Percentiles rank a stretch among this genome's conserved stretches.
Conservation (phyloP, 2,329 filamentous ascomycete genomes). For the Penicillium psychrosexuale region DNA sequence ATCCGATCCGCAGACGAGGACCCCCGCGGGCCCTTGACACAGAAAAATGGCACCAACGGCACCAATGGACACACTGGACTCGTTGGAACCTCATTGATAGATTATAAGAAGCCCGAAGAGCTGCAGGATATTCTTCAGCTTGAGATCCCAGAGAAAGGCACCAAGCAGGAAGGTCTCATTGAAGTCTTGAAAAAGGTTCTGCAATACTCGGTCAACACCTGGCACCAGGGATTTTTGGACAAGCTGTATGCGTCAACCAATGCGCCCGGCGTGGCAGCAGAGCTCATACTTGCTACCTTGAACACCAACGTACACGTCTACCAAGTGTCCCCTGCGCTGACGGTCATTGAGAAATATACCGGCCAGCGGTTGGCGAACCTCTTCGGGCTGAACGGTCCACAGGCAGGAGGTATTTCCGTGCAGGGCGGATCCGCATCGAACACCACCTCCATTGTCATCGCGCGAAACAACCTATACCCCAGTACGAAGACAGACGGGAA, state of each 20-base stretch:
- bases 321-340: conserved; percentile 85
- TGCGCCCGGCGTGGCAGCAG: conserved; percentile 78
- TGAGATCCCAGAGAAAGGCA: conserved; percentile 56
- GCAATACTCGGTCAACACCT: conserved; percentile 92
- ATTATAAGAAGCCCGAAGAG: conserved; percentile 58
- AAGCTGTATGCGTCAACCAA: conserved; percentile 93
- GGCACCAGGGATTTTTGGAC: conserved; percentile 94
- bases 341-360: conserved; percentile 82
- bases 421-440: conserved; percentile 85
- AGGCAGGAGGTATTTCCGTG: conserved; percentile 68
- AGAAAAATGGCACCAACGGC: conserved; percentile 16
- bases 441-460: conserved; percentile 77
- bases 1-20: conserved; percentile 43
- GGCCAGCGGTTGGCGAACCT: conserved; percentile 67
- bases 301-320: conserved; percentile 97
- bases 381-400: conserved; percentile 70
- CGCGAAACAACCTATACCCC: conserved; percentile 81
- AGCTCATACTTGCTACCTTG: conserved; percentile 76
- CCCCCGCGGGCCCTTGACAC: conserved; percentile 11
- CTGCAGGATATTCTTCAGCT: conserved; percentile 54
- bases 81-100: conserved; percentile 60
- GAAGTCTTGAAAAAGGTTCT: conserved; percentile 68
- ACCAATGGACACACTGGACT: conserved; percentile 54
- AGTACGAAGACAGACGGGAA: conserved; percentile 73
- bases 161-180: conserved; percentile 68